phyloP scores from a whole-genome alignment of 305 asterid genomes.

The Fraxinus nigra region DNA sequence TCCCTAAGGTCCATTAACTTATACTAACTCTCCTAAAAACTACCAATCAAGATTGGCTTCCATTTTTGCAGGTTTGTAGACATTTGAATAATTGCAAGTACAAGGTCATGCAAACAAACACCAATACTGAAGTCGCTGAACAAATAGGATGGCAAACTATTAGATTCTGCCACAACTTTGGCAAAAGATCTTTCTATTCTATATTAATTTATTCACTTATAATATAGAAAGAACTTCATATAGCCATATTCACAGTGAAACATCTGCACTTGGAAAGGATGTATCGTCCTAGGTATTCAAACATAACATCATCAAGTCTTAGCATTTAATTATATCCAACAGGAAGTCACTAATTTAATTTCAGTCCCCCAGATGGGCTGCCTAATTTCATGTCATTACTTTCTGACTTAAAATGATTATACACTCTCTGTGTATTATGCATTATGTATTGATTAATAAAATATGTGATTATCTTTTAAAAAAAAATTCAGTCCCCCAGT shows the following conservation, averaged over 20 bases:
- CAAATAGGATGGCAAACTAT: background rate
- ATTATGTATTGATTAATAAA: no score
- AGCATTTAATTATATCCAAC: background rate
- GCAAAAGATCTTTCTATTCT: background rate
- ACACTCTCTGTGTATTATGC: no score
- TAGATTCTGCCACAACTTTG: background rate
- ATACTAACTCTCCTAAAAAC: constrained; percentile 17
- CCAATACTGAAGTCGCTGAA: background rate
- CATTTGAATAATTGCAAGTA: constrained; percentile 7
- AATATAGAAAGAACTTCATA: background rate
- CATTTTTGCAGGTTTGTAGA: background rate
- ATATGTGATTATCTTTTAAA: no score
- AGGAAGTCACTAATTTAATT: background rate
- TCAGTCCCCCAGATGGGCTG: background rate
- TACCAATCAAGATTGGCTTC: background rate
- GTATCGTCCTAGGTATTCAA: background rate
- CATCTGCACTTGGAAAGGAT: background rate
- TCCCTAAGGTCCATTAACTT: constrained; percentile 58
- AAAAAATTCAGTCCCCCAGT: background rate
- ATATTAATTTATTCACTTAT: constrained; percentile 3
- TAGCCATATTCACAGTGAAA: background rate
- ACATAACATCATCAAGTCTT: background rate
- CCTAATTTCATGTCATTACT: no score
- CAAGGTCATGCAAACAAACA: constrained; percentile 7
- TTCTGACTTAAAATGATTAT: no score